Conservation (phyloP, 2,329 filamentous ascomycete genomes). For the Talaromyces marneffei region DNA sequence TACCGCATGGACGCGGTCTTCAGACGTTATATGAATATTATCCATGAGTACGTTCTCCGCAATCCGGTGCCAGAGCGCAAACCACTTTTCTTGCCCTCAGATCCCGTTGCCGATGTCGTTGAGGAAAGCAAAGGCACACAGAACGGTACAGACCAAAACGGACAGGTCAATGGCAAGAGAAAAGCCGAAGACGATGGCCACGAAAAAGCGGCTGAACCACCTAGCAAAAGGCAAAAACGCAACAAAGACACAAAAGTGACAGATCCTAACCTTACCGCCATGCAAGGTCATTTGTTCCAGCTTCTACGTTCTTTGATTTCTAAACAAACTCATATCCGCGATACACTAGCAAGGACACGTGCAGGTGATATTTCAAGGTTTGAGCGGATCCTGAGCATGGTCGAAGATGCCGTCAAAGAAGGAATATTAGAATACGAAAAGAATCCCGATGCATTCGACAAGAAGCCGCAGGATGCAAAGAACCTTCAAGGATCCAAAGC, state of each 20-base stretch:
- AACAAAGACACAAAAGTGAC: slow-evolving; percentile 43
- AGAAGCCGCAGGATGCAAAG: slow-evolving; percentile 25
- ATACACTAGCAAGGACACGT: slow-evolving; percentile 66
- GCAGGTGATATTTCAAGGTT: slow-evolving; percentile 69
- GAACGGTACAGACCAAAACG: background rate
- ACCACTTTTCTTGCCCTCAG: slow-evolving; percentile 65
- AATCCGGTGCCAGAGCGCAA: slow-evolving; percentile 58
- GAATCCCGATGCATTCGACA: slow-evolving; percentile 34
- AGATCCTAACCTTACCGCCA: slow-evolving; percentile 65
- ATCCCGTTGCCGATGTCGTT: slow-evolving; percentile 25
- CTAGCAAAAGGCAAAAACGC: slow-evolving; percentile 44
- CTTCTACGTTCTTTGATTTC: slow-evolving; percentile 76
- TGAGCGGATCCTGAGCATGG: slow-evolving; percentile 67
- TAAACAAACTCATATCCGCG: slow-evolving; percentile 74
- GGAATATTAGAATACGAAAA: slow-evolving; percentile 63
- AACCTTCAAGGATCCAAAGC: slow-evolving; percentile 44
- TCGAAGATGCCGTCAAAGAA: slow-evolving; percentile 67
- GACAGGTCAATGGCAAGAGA: background rate
- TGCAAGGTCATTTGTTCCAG: slow-evolving; percentile 92
- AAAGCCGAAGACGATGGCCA: slow-evolving; percentile 18
- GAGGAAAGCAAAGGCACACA: slow-evolving; percentile 16
- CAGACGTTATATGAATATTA: slow-evolving; percentile 82
- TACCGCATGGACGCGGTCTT: slow-evolving; percentile 85
- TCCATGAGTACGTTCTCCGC: slow-evolving; percentile 70
- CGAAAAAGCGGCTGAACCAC: slow-evolving; percentile 42